phyloP scores from a whole-genome alignment of 176 grass and related monocot genomes.

The Themeda triandra region DNA sequence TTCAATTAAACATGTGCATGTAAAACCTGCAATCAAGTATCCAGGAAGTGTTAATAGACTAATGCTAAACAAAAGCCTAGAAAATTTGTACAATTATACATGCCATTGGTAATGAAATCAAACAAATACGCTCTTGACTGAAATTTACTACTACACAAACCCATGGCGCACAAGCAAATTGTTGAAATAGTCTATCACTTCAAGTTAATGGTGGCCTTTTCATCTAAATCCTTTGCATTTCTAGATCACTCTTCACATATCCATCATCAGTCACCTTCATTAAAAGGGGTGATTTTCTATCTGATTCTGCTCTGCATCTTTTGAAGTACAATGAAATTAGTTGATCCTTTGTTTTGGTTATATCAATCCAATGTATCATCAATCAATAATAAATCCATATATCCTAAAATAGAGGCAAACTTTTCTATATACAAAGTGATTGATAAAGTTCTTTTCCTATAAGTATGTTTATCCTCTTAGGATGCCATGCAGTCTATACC shows the following conservation, averaged over 20 bases:
- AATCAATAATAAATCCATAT: neutral
- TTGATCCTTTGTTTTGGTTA: neutral
- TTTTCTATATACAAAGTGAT: neutral
- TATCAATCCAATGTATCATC: neutral
- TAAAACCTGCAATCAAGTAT: neutral
- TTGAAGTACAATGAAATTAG: neutral
- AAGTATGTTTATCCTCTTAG: neutral
- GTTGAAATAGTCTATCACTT: neutral
- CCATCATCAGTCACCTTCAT: neutral
- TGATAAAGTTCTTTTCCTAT: neutral
- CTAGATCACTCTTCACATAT: neutral
- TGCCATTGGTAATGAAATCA: neutral
- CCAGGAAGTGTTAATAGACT: neutral
- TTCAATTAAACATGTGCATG: neutral
- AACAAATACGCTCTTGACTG: neutral
- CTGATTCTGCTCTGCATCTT: neutral
- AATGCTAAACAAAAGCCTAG: neutral
- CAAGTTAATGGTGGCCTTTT: neutral
- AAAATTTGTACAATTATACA: neutral
- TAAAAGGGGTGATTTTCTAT: neutral
- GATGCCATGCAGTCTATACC: neutral
- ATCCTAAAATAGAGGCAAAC: neutral
- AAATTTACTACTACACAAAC: neutral
- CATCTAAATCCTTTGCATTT: neutral
- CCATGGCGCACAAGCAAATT: neutral